Conservation (phyloP, 1,139 yeast species). For the Hanseniaspora gamundiae region DNA sequence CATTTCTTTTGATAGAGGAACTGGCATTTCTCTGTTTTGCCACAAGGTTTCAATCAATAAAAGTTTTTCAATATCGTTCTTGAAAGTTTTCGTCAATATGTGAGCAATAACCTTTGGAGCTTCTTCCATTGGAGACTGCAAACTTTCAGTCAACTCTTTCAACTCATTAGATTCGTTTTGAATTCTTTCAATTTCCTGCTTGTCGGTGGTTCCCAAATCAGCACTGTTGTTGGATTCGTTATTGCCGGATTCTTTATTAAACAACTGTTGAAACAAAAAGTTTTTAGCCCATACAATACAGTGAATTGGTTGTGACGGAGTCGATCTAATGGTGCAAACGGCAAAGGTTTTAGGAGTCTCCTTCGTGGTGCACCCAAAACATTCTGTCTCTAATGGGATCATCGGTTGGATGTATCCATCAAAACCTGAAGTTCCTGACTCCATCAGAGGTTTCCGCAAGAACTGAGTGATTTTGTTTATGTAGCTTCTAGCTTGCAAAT, state of each 20-base stretch:
- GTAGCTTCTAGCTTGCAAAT: conserved; percentile 81
- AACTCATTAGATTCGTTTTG: conserved; percentile 69
- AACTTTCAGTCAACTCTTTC: conserved; percentile 36
- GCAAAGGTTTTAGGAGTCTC: conserved; percentile 87
- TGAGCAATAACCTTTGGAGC: conserved; percentile 21
- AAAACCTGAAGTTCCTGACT: conserved; percentile 91
- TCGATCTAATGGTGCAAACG: conserved; percentile 91
- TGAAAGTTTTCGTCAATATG: conserved; percentile 46
- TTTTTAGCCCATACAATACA: conserved; percentile 97
- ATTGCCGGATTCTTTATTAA: conserved; percentile 31
- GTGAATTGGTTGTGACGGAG: conserved; percentile 93
- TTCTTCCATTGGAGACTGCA: conserved; percentile 16
- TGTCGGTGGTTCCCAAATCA: conserved; percentile 47
- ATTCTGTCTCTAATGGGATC: conserved; percentile 69
- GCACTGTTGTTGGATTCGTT: conserved; percentile 33
- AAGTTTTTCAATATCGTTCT: conserved; percentile 63
- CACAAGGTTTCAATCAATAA: conserved; percentile 64
- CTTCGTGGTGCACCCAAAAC: conserved; percentile 84
- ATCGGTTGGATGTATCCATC: conserved; percentile 92
- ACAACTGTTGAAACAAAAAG: conserved; percentile 71
- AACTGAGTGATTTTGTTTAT: conserved; percentile 77
- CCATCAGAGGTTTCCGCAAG: conserved; percentile 66
- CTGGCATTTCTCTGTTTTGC: conserved; percentile 60
- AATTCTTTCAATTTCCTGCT: conserved; percentile 56
- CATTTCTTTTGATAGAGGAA: conserved; percentile 35